Evolutionary conservation across 306 rosid genomes (phyloP).

Genomic region (Castanospermum australe): DNA sequence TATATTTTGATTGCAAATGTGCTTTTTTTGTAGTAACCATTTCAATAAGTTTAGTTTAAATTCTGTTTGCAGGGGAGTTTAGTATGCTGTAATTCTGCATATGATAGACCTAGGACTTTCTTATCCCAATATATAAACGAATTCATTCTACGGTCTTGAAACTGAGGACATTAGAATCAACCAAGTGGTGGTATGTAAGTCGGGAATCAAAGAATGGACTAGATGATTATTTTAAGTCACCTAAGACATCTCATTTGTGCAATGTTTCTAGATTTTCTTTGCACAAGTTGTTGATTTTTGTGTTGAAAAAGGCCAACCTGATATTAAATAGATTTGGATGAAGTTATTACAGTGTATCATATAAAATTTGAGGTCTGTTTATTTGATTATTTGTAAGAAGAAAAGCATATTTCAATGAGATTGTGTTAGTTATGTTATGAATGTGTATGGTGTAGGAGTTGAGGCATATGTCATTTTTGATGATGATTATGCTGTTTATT

Average conservation of each 20-base stretch:
- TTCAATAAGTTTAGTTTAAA: not conserved
- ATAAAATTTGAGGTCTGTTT: constrained; percentile 5
- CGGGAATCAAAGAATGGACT: not conserved
- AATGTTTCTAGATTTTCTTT: not conserved
- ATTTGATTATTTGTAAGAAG: not conserved
- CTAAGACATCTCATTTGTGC: not conserved
- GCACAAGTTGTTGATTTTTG: not conserved
- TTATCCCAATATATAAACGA: not conserved
- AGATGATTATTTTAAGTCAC: not conserved
- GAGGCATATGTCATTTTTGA: not conserved
- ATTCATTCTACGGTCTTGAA: not conserved
- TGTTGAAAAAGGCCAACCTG: not conserved
- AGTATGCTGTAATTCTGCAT: constrained; percentile 9
- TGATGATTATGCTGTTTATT: not conserved
- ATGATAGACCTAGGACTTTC: not conserved
- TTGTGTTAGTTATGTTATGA: not conserved
- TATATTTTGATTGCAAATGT: not conserved
- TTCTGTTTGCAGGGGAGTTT: not conserved
- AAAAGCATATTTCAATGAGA: not conserved
- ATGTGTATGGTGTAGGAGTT: not conserved
- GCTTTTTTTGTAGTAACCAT: not conserved
- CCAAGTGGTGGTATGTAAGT: not conserved
- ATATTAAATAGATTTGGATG: not conserved
- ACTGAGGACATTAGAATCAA: not conserved
- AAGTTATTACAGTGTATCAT: not conserved